Base-by-base conservation (phyloP, 768 basidiomycete species). In the Lepiota venenata region DNA sequence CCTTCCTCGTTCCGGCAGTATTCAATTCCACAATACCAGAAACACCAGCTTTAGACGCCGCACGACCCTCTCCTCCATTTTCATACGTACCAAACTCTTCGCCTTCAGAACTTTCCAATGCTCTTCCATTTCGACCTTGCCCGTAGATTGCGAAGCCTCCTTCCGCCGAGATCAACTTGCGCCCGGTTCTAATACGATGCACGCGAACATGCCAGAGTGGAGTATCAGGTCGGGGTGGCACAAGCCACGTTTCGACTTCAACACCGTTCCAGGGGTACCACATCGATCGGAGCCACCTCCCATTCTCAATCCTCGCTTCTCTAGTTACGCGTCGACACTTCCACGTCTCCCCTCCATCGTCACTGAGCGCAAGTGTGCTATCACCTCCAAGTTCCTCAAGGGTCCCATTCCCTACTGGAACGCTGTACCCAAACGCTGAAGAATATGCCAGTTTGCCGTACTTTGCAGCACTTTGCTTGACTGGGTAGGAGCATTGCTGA, bases 371-470 rank as follows among this genome's bases (percentile, higher is more conserved):
- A 38, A 90, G 74, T 54, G 85, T 82, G 58, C 74, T 85, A 65
- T 91, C 88, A 0, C 80, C 86, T 5, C 81, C 86, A 5, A 83
- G 72, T 66, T 90, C 87, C 57, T 89, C 87, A 38, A 89, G 75
- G 5, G 82, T 84, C 43, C 81, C 77, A 64, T 74, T 80, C 8
- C 84, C 84, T 0, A 83, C 82, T 5, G 87, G 84, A 9, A 88
- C 85, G 59, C 82, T 85, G 68, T 88, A 90, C 12, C 87, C 88
- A 63, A 90, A 89, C 4, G 85, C 79, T n/a, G 84, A 79, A 2
- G 84, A 87, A 66, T 91, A 90, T 1, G 85, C 82, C 52, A 88
- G 74, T 66, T 89, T 89, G 50, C 87, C 85, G 69, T 90, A 90
- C 65, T 90, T 91, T 20, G 86, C 85, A 7, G 86, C 83, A 60